Percentiles rank a stretch among this genome's conserved stretches.
Conservation (phyloP, 371 early-diverging fungal species). For the Zopfochytrium polystomum region DNA sequence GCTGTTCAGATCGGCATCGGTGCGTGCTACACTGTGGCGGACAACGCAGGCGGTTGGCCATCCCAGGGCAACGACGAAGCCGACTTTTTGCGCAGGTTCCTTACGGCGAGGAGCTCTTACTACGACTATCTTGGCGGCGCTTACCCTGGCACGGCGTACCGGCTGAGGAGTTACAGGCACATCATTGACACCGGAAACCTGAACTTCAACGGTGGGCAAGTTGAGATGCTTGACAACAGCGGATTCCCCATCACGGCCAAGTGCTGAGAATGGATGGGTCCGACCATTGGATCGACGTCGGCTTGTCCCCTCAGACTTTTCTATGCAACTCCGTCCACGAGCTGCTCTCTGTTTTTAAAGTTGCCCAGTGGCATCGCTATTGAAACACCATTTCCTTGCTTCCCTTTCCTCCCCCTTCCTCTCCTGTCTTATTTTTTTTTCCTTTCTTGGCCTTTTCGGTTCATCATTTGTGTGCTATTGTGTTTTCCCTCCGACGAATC, state of each 20-base stretch:
- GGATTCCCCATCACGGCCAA: background rate
- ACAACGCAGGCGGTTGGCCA: background rate
- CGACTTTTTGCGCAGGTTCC: background rate
- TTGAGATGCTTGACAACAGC: conserved; percentile 7
- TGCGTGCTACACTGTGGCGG: background rate
- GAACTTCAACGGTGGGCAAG: conserved; percentile 5
- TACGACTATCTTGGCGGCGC: conserved; percentile 10
- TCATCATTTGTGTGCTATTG: background rate
- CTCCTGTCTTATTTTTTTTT: background rate
- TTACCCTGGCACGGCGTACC: conserved; percentile 2
- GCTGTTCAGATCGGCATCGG: conserved; percentile 8
- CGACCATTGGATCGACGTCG: background rate
- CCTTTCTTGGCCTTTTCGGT: background rate
- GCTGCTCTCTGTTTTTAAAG: no score
- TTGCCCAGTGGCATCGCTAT: no score
- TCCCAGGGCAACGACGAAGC: conserved; percentile 9
- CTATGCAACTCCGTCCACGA: no score
- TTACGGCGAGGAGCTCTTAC: conserved; percentile 1
- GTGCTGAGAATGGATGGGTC: background rate
- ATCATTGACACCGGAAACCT: conserved; percentile 6
- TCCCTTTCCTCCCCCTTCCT: no score
- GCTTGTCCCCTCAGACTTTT: background rate
- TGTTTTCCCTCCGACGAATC: background rate
- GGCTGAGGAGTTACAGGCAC: background rate
- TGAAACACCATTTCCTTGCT: no score